Evolutionary conservation across 164 flowering plant genomes (phyloP), one percentile per base, ranked within the genome.

Genomic region (Cinnamomum micranthum): DNA sequence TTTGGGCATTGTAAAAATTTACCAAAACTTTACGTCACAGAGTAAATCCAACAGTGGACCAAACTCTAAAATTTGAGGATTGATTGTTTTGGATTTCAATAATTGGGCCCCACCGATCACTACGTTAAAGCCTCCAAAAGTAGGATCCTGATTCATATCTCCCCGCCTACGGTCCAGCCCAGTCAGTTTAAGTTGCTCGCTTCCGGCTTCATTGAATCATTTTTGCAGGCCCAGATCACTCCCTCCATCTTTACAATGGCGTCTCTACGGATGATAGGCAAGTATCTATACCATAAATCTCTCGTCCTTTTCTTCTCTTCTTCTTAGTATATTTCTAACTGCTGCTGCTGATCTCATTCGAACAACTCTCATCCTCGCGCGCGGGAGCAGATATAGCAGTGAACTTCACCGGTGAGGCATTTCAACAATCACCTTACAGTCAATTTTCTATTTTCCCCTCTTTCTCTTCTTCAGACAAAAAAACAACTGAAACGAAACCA

Each of bases 341-440:
- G 1, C 11, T 59, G n/a, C n/a, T n/a, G 14, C 63, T 25, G 50
- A 27, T 73, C 58, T 59, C 7, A 10, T 71, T 71, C 19, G 1
- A 33, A 4, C 35, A 31, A 31, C 65, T 63, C 9, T 10, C 51
- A 1, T 19, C 9, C 55, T 41, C 6, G 13, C n/a, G 55, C 28
- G 63, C 47, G 47, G 35, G 35, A 27, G 69, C 92, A 95, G 99
- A 95, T 77, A 91, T 95, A 63, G 99, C 99, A 1, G 99, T 89
- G 64, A 95, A 95, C 81, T 93, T 95, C 84, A 93, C 99, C 80
- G 98, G 98, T 92, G 75, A 81, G 86, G 74, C 88, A 82, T 80
- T 83, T 79, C 74, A 72, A 72, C 89, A 41, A 85, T 77, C 80
- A 73, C 33, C 27, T 67, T 27, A 19, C 2, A 65, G 22, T 20